phyloP scores from a whole-genome alignment of 768 basidiomycete genomes.

The Lenzites betulinus region DNA sequence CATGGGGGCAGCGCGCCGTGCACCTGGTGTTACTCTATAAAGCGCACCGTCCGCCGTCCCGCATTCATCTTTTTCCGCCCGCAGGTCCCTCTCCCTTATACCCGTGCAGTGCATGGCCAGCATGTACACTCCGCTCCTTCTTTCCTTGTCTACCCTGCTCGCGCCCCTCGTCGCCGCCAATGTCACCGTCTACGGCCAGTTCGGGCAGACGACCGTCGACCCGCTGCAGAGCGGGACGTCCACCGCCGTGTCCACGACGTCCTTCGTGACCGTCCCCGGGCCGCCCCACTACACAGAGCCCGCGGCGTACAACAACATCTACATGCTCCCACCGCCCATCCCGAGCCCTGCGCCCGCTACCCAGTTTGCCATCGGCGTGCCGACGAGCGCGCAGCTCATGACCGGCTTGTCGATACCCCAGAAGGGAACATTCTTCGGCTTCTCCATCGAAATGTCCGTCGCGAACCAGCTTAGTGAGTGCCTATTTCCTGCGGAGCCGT shows the following conservation, averaged over 20 bases:
- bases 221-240: background rate
- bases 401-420: conserved; percentile 44
- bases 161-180: conserved; percentile 3
- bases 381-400: conserved; percentile 27
- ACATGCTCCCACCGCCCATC: conserved; percentile 50
- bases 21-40: conserved; percentile 6
- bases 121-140: conserved; percentile 19
- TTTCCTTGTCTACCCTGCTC: conserved; percentile 7
- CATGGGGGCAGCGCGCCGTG: background rate
- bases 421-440: conserved; percentile 65
- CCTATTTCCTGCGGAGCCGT: background rate
- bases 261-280: conserved; percentile 30
- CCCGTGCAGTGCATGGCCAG: conserved; percentile 15
- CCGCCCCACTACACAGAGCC: conserved; percentile 46
- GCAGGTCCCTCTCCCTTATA: background rate
- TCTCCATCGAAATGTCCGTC: conserved; percentile 77
- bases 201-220: conserved; percentile 15
- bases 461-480: conserved; percentile 33
- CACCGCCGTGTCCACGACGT: conserved; percentile 4
- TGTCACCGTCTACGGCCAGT: conserved; percentile 16
- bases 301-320: conserved; percentile 54
- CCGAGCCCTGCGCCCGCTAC: conserved; percentile 46
- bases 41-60: background rate
- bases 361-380: conserved; percentile 47
- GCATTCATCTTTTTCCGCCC: conserved; percentile 1